A percentile compares a stretch with the other conserved stretches of the same genome.
Conservation (phyloP, 257 asterid species). For the Ligustrum vulgare region DNA sequence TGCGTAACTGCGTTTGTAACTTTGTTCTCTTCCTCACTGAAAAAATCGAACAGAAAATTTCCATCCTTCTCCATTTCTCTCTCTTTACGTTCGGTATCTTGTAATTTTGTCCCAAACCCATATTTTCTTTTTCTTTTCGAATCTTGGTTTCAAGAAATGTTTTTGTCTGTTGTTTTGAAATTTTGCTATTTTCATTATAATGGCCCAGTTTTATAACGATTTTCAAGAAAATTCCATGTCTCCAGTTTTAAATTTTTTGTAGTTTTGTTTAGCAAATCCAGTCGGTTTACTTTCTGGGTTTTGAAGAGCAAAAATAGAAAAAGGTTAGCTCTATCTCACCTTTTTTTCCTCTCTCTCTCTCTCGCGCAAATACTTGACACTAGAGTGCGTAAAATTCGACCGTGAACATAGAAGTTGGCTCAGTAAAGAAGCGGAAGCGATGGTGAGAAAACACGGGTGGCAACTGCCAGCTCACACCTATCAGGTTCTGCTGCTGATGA, state of each 20-base stretch:
- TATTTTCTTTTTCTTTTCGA: neutral
- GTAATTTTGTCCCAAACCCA: neutral
- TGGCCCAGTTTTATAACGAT: neutral
- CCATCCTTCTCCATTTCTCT: neutral
- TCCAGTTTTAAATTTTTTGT: neutral
- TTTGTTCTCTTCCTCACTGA: neutral
- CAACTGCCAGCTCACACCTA: slow-evolving; percentile 94
- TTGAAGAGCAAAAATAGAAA: slow-evolving; percentile 1
- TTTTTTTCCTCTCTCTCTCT: too few relatives aligned
- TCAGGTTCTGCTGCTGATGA: slow-evolving; percentile 56
- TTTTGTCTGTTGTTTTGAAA: neutral
- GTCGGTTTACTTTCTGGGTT: slow-evolving; percentile 37
- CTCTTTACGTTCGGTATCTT: neutral
- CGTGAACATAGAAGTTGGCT: slow-evolving; percentile 21
- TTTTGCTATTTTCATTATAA: neutral
- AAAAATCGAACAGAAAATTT: neutral
- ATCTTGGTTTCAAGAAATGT: neutral
- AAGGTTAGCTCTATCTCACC: neutral
- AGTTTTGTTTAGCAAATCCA: slow-evolving; percentile 24
- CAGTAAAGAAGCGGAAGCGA: slow-evolving; percentile 40
- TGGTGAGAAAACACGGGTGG: slow-evolving; percentile 99
- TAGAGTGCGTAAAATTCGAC: slow-evolving; percentile 18
- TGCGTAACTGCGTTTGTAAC: neutral
- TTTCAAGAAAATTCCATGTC: neutral
- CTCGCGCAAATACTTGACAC: too few relatives aligned